Base-by-base conservation (phyloP, 2,329 filamentous ascomycete genomes). In the Colletotrichum lini region DNA sequence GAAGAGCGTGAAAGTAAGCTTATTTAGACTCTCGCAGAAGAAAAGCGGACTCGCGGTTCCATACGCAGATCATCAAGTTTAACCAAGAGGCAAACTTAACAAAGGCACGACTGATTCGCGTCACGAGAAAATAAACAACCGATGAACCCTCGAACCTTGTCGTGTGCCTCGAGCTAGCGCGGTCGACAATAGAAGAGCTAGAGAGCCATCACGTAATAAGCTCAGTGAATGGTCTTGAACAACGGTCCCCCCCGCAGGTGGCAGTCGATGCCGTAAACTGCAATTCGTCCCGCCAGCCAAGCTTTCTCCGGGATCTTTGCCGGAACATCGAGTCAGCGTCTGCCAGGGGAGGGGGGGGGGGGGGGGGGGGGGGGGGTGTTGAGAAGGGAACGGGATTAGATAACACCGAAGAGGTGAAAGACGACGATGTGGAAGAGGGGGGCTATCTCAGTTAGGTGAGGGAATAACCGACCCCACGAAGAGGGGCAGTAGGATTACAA, bases 191-290 rank as follows among this genome's bases (percentile, higher is more conserved):
- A 30, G 5, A 1, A 30, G 56, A 9, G 15, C 42, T 9, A 23
- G 13, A n/a, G 30, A 8, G 0, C 21, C 8, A 57, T 67, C 56
- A 71, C 44, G 64, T 52, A 63, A 58, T 9, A 61, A 45, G 58
- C 49, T 45, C 50, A 12, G 50, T 26, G 53, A 42, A 50, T 58
- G 23, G 38, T 47, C 16, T 52, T 49, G 57, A 57, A 42, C 13
- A 45, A 53, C 50, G 54, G 47, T n/a, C n/a, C 56, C 64, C 2
- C 42, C 26, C 26, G 49, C 67, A 45, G 56, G 57, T 23, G 67
- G 56, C 56, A 52, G 40, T 61, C 49, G 40, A 60, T 67, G 67
- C 67, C 52, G 61, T 58, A 47, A 58, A 67, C 57, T 69, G 67
- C 67, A 69, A 60, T 54, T 65, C 44, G 49, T 49, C 57, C 58